Percentiles rank a stretch among this genome's conserved stretches.
phyloP scores from a whole-genome alignment of 108 stramenopile species.

The Discostella stelligeroides region DNA sequence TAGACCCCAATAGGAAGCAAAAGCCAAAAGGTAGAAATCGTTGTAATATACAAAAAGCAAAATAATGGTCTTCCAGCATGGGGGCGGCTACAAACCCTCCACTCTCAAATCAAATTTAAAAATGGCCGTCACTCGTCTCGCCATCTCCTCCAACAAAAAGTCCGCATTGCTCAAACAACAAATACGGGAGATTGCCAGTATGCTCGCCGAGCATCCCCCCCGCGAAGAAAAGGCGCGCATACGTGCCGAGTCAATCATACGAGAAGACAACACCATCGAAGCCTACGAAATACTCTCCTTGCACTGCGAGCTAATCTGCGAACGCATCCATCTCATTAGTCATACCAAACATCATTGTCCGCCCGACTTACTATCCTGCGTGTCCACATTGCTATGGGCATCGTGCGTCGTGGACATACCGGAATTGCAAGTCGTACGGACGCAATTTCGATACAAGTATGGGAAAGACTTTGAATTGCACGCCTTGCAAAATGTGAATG shows the following conservation, averaged over 20 bases:
- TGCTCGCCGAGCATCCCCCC: constrained; percentile 82
- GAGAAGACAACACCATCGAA: constrained; percentile 87
- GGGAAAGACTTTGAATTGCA: constrained; percentile 83
- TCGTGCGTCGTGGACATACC: constrained; percentile 76
- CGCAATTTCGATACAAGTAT: constrained; percentile 86
- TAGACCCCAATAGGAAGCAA: no score
- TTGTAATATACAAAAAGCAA: no score
- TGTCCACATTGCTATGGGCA: constrained; percentile 86
- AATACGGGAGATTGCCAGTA: constrained; percentile 81
- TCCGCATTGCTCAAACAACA: constrained; percentile 80
- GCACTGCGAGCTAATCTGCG: constrained; percentile 78
- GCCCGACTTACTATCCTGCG: constrained; percentile 64
- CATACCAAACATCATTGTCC: constrained; percentile 77
- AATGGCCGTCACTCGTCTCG: constrained; percentile 88
- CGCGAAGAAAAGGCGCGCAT: constrained; percentile 93
- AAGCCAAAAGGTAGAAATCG: no score
- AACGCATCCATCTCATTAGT: constrained; percentile 76
- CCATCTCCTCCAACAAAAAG: constrained; percentile 88
- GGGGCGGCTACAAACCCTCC: constrained; percentile 32
- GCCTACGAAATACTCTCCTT: constrained; percentile 87
- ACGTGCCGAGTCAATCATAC: constrained; percentile 84
- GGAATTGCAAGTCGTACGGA: constrained; percentile 73
- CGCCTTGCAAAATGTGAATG: constrained; percentile 73
- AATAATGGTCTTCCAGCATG: constrained; percentile 3
- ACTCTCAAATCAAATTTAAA: constrained; percentile 63